phyloP scores from a whole-genome alignment of 169 alveolate genomes.

The Neospora caninum region DNA sequence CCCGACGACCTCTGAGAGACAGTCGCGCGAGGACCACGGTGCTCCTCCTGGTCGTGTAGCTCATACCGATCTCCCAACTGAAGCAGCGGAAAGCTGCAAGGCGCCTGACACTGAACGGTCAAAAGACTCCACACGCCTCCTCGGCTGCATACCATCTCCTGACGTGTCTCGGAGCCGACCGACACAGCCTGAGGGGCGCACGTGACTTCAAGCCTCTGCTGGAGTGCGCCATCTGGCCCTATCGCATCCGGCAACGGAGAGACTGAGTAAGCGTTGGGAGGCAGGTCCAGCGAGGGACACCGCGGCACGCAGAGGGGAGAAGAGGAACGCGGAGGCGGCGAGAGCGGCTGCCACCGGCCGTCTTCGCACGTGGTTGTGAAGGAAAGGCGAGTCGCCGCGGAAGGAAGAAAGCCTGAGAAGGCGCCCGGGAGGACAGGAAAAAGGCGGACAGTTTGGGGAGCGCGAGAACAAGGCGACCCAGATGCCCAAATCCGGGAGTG shows the following conservation, averaged over 20 bases:
- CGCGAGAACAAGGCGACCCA: background rate
- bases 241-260: background rate
- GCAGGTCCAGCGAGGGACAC: background rate
- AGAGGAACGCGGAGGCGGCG: background rate
- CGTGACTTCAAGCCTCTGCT: conserved; percentile 5
- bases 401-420: background rate
- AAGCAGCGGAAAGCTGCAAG: conserved; percentile 1
- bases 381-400: background rate
- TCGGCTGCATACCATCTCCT: conserved; percentile 3
- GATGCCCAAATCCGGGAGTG: background rate
- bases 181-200: conserved; percentile 5
- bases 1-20: background rate
- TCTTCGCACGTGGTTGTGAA: conserved; percentile 4
- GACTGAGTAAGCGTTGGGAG: background rate
- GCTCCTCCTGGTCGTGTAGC: background rate
- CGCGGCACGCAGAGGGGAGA: conserved; percentile 40
- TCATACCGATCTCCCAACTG: conserved; percentile 42
- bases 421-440: background rate
- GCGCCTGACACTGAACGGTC: conserved; percentile 32
- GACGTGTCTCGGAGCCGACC: background rate
- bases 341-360: conserved; percentile 30
- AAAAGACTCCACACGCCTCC: conserved; percentile 31
- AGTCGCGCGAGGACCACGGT: background rate
- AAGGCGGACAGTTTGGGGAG: background rate
- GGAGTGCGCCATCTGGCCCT: conserved; percentile 9